phyloP scores from a whole-genome alignment of 1,284 basidiomycete genomes.

The Phellinidium pouzarii region DNA sequence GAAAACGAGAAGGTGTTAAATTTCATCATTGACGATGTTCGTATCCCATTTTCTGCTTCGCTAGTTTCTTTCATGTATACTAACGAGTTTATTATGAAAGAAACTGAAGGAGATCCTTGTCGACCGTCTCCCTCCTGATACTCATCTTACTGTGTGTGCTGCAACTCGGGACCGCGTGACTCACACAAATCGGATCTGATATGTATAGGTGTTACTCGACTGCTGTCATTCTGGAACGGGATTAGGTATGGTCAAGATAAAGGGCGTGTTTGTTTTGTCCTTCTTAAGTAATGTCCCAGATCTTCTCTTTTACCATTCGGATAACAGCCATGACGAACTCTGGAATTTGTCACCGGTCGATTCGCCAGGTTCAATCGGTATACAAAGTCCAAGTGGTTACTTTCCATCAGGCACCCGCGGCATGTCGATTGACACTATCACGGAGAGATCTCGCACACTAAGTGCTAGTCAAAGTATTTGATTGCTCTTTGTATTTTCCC shows the following conservation, averaged over 20 bases:
- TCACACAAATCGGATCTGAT: neutral
- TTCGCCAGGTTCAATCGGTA: neutral
- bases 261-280: neutral
- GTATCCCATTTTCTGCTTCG: neutral
- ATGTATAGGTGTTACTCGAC: slow-evolving; percentile 17
- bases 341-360: slow-evolving; percentile 5
- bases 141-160: slow-evolving; percentile 18
- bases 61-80: neutral
- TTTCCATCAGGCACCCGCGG: neutral
- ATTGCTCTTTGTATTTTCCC: no score
- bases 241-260: slow-evolving; percentile 9
- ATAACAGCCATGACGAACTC: neutral
- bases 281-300: slow-evolving; percentile 7
- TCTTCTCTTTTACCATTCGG: slow-evolving; percentile 6
- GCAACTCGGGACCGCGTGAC: neutral
- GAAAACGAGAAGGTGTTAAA: slow-evolving; percentile 5
- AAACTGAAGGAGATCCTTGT: slow-evolving; percentile 14
- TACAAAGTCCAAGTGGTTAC: neutral
- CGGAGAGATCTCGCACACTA: neutral
- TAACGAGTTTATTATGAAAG: neutral
- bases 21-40: slow-evolving; percentile 19
- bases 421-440: slow-evolving; percentile 8
- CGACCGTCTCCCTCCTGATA: slow-evolving; percentile 15
- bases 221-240: slow-evolving; percentile 20
- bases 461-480: neutral